phyloP scores from a whole-genome alignment of 305 asterid species.

The Fraxinus xanthoxyloides region DNA sequence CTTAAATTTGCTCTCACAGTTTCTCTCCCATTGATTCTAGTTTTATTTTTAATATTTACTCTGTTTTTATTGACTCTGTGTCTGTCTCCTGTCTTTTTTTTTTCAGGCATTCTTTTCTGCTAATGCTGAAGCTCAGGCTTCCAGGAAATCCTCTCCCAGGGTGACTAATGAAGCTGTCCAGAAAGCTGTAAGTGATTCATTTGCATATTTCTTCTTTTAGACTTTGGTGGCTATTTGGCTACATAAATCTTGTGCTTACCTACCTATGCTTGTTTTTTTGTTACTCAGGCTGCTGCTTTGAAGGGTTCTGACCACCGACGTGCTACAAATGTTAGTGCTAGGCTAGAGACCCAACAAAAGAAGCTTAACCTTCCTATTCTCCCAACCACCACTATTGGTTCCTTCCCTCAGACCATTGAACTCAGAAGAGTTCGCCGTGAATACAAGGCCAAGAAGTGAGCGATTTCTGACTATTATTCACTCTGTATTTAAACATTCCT shows the following conservation, averaged over 20 bases:
- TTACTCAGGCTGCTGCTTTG: slow-evolving; percentile 51
- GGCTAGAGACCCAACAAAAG: slow-evolving; percentile 61
- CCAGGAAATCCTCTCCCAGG: slow-evolving; percentile 62
- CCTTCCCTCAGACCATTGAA: slow-evolving; percentile 55
- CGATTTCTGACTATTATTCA: background rate
- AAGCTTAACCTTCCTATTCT: slow-evolving; percentile 58
- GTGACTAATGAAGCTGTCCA: slow-evolving; percentile 45
- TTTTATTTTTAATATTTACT: background rate
- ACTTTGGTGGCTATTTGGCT: background rate
- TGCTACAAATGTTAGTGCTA: slow-evolving; percentile 54
- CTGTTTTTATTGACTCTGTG: background rate
- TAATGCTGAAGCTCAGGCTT: slow-evolving; percentile 67
- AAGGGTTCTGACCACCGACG: slow-evolving; percentile 67
- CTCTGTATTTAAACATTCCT: background rate
- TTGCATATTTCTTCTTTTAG: background rate
- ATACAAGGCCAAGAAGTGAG: slow-evolving; percentile 62
- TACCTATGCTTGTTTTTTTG: background rate
- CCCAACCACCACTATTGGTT: slow-evolving; percentile 61
- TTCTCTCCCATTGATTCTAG: background rate
- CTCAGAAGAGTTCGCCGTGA: slow-evolving; percentile 61
- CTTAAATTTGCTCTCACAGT: background rate
- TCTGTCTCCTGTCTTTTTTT: background rate
- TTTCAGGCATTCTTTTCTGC: slow-evolving; percentile 55
- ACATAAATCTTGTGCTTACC: slow-evolving; percentile 1
- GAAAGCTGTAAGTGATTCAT: slow-evolving; percentile 46